These are phyloP conservation scores for Dothistroma pini DNA, from an alignment of 2,329 filamentous ascomycete species.

Conservation along the genomic window DNA sequence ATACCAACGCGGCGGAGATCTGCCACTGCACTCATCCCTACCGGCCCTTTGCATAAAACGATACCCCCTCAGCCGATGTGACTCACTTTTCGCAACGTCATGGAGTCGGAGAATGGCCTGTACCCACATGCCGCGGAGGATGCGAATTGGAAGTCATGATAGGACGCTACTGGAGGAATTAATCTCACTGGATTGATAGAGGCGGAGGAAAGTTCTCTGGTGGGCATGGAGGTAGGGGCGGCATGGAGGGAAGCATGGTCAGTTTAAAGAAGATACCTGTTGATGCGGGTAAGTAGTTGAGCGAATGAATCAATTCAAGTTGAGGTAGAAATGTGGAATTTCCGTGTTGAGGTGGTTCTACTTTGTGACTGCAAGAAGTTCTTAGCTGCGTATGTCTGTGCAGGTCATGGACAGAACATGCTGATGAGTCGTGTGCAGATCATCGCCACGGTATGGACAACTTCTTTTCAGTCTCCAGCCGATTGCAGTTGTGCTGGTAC, in stretches of 20 bases:
- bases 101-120: too few relatives aligned
- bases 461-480: too few relatives aligned
- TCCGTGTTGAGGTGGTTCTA: too few relatives aligned
- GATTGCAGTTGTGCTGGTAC: too few relatives aligned
- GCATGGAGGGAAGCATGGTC: neutral
- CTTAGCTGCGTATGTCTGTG: too few relatives aligned
- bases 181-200: neutral
- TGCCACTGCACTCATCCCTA: neutral
- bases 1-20: neutral
- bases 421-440: too few relatives aligned
- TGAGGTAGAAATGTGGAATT: neutral
- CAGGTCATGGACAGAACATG: too few relatives aligned
- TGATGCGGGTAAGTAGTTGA: neutral
- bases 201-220: neutral
- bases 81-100: neutral
- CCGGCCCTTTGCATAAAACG: conserved; percentile 8
- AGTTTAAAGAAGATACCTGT: too few relatives aligned
- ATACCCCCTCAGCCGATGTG: conserved; percentile 6
- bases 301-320: neutral
- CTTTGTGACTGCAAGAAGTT: too few relatives aligned
- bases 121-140: neutral
- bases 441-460: too few relatives aligned
- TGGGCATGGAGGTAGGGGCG: neutral
- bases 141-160: neutral
- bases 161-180: neutral